Evolutionary conservation across 257 asterid genomes (phyloP).

Genomic region (Solanum etuberosum): DNA sequence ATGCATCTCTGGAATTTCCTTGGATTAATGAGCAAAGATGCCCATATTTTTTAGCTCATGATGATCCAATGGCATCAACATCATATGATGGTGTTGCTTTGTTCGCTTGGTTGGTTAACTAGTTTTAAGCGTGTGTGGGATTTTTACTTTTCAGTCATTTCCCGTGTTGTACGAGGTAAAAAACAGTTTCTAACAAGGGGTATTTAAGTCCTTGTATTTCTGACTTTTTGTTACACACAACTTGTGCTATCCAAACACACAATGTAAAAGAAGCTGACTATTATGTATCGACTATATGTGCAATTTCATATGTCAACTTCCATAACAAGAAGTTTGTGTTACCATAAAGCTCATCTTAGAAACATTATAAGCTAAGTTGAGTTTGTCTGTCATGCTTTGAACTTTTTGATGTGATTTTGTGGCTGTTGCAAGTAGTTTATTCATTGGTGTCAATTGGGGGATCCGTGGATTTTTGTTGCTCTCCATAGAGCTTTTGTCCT

Average conservation of each 20-base stretch:
- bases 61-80: not conserved
- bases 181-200: not conserved
- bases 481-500: too few species aligned
- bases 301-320: not conserved
- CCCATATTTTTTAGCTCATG: not conserved
- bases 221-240: not conserved
- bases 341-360: not conserved
- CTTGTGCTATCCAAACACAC: not conserved
- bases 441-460: not conserved
- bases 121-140: not conserved
- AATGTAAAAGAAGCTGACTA: not conserved
- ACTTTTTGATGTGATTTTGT: not conserved
- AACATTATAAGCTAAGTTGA: not conserved
- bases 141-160: not conserved
- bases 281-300: not conserved
- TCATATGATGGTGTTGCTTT: not conserved
- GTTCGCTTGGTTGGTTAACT: not conserved
- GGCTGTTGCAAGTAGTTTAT: not conserved
- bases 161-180: not conserved
- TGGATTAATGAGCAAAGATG: not conserved
- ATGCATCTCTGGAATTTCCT: not conserved
- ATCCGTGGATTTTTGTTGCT: not conserved
- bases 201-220: not conserved
- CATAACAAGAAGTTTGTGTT: conserved; percentile 18
- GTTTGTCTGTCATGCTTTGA: not conserved